A percentile compares a stretch with the other conserved stretches of the same genome.
Conservation (phyloP, 2,329 filamentous ascomycete species). For the Rosellinia necatrix region DNA sequence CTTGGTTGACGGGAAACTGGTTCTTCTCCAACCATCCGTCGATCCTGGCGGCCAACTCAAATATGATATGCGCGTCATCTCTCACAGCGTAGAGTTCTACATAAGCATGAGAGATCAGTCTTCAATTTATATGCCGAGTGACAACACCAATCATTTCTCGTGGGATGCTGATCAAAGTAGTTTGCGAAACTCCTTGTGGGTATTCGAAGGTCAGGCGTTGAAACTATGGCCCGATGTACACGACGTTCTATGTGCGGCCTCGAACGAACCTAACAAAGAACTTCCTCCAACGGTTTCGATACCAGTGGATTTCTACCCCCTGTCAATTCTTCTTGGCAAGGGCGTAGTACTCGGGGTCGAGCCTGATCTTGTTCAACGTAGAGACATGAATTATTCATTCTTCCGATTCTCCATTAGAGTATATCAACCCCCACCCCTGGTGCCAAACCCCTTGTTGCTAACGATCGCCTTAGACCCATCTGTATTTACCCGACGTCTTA, state of each 20-base stretch:
- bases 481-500: constrained; percentile 88
- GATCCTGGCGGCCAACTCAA: constrained; percentile 85
- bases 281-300: constrained; percentile 76
- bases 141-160: constrained; percentile 36
- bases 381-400: constrained; percentile 89
- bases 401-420: constrained; percentile 87
- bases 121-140: constrained; percentile 42
- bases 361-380: constrained; percentile 88
- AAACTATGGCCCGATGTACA: constrained; percentile 89
- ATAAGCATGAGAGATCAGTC: constrained; percentile 88
- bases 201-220: constrained; percentile 86
- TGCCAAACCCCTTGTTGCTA: constrained; percentile 7
- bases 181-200: constrained; percentile 88
- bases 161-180: constrained; percentile 48
- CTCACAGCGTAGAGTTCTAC: constrained; percentile 95
- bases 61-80: constrained; percentile 97
- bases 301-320: constrained; percentile 90
- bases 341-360: constrained; percentile 90
- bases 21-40: constrained; percentile 84
- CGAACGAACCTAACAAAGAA: constrained; percentile 68
- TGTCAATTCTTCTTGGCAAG: constrained; percentile 86
- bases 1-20: constrained; percentile 95
- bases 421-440: constrained; percentile 45
- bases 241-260: constrained; percentile 75
- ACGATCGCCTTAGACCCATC: constrained; percentile 68